phyloP scores from a whole-genome alignment of 441 rosid genomes.

The Metrosideros polymorpha region DNA sequence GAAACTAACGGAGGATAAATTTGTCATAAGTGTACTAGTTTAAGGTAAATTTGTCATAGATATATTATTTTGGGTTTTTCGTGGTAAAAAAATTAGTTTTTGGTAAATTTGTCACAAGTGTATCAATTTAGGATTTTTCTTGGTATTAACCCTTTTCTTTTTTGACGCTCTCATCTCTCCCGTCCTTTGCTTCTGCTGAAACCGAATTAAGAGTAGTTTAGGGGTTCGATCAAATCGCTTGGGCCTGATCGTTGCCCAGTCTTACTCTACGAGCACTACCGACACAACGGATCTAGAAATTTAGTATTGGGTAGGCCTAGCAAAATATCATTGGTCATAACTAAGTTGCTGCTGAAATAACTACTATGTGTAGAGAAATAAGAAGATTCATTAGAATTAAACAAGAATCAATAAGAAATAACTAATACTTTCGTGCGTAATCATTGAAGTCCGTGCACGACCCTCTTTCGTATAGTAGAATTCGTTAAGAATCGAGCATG shows the following conservation, averaged over 20 bases:
- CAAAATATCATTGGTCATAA: neutral
- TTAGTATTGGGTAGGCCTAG: neutral
- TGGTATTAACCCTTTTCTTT: too few species aligned
- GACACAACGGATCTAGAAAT: neutral
- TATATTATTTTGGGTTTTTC: too few species aligned
- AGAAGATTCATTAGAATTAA: neutral
- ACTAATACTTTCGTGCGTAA: neutral
- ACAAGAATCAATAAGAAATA: neutral
- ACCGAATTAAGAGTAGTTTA: neutral
- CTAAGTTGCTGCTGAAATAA: neutral
- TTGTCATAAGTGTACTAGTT: too few species aligned
- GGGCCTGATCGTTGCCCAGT: neutral
- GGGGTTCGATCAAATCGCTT: neutral
- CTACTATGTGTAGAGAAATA: neutral
- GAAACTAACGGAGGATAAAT: too few species aligned
- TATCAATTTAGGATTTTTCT: too few species aligned
- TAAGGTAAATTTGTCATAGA: too few species aligned
- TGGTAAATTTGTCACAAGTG: too few species aligned
- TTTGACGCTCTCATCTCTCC: neutral
- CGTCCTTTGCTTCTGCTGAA: neutral
- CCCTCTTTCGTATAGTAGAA: neutral
- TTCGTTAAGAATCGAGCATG: neutral
- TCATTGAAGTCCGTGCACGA: neutral
- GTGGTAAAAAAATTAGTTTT: too few species aligned
- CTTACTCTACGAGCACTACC: neutral